These are phyloP conservation scores for Gracilaria caudata DNA, from an alignment of 23 red algal genomes.

Conservation along the genomic window DNA sequence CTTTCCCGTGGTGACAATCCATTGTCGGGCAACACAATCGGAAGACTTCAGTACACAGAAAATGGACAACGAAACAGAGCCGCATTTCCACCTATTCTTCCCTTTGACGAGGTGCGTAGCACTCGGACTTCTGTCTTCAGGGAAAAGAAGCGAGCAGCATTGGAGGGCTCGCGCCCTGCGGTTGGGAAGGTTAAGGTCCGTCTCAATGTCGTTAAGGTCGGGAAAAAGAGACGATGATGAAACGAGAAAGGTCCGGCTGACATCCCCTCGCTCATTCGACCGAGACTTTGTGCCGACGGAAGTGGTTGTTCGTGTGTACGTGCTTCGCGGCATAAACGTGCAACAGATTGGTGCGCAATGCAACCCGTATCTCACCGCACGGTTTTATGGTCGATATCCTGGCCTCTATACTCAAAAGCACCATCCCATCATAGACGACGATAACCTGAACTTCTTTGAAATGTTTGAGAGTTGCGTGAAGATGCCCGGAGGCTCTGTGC, in stretches of 20 bases:
- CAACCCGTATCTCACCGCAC: constrained; percentile 74
- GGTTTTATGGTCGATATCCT: constrained; percentile 85
- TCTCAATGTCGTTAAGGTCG: constrained; percentile 70
- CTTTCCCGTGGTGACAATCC: constrained; percentile 87
- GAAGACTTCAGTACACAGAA: constrained; percentile 30
- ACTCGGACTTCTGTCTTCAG: constrained; percentile 29
- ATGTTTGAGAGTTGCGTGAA: constrained; percentile 87
- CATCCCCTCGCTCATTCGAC: constrained; percentile 74
- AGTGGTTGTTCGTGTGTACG: constrained; percentile 83
- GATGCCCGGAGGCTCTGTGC: constrained; percentile 80
- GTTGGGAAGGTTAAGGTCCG: constrained; percentile 78
- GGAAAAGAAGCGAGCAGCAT: constrained; percentile 56
- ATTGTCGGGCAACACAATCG: constrained; percentile 61
- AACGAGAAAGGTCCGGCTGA: constrained; percentile 49
- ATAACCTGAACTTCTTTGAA: constrained; percentile 88
- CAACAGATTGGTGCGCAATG: constrained; percentile 73
- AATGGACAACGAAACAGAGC: constrained; percentile 28
- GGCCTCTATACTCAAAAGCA: constrained; percentile 81
- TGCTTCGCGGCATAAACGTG: constrained; percentile 75
- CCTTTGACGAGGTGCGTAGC: constrained; percentile 53
- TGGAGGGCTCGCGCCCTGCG: constrained; percentile 72
- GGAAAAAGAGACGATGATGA: constrained; percentile 57
- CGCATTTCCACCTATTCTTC: constrained; percentile 55
- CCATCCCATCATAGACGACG: constrained; percentile 64
- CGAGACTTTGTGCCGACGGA: constrained; percentile 76